Percentiles rank a stretch among this genome's conserved stretches.
phyloP scores from a whole-genome alignment of 2,329 filamentous ascomycete genomes.

The Chrysoporthe deuterocubensis region DNA sequence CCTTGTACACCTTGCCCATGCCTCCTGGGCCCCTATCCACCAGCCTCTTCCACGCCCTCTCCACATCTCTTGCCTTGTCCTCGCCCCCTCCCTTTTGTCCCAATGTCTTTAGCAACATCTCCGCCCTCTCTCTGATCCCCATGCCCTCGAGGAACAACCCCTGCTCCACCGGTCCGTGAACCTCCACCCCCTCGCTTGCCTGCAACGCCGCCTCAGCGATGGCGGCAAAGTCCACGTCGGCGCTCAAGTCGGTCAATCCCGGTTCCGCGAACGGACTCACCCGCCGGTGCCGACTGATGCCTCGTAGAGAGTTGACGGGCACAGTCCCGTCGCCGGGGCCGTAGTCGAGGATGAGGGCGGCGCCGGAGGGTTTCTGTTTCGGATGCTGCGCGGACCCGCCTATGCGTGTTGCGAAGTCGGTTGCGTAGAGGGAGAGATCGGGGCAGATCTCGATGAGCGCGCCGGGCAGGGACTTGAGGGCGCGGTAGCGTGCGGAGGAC shows the following conservation, averaged over 20 bases:
- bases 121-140: conserved; percentile 80
- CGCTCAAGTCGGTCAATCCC: conserved; percentile 84
- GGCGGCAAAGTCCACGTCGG: conserved; percentile 90
- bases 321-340: conserved; percentile 74
- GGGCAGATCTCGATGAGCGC: conserved; percentile 89
- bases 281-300: conserved; percentile 76
- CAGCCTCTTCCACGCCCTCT: conserved; percentile 77
- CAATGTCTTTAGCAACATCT: conserved; percentile 61
- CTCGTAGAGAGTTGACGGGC: conserved; percentile 86
- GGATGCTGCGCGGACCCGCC: conserved; percentile 64
- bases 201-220: conserved; percentile 80
- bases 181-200: conserved; percentile 80
- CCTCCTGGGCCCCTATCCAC: conserved; percentile 81
- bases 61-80: conserved; percentile 63
- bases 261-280: conserved; percentile 81
- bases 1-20: conserved; percentile 96
- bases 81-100: conserved; percentile 34
- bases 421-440: conserved; percentile 78
- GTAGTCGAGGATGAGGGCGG: conserved; percentile 95
- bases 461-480: conserved; percentile 67
- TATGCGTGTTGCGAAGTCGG: conserved; percentile 83
- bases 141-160: conserved; percentile 77
- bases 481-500: conserved; percentile 76
- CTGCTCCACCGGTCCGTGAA: conserved; percentile 90
- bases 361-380: conserved; percentile 72